Base-by-base conservation (phyloP, 2,329 filamentous ascomycete species). In the Claviceps sp. region DNA sequence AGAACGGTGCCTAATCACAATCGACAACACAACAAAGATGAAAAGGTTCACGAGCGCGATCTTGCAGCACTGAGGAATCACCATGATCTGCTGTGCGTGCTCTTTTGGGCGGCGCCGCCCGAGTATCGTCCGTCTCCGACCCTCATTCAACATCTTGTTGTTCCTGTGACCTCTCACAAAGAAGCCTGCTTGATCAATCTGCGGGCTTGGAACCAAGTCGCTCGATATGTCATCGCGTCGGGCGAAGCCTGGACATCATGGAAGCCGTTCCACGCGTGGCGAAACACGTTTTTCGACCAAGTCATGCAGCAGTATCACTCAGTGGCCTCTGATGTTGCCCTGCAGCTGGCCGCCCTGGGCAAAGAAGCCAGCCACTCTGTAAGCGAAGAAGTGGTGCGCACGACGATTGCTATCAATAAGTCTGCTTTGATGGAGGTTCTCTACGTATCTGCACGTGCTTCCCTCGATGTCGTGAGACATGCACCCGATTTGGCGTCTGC, bases 51-150 rank as follows among this genome's bases (percentile, higher is more conserved):
- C 52, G 71, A 81, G 57, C 73, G 74, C 40, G 81, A 86, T 48
- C 69, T 85, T 46, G 79, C 80, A 4, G 80, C 81, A 5, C 66
- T 86, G 44, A 71, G 81, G 53, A 86, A 86, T 55, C 82, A 86
- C 54, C 82, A 85, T 54, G 82, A 86, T 61, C 73, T 86, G 43
- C 69, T 86, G 3, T 81, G 77, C 56, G 82, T 80, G 0, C 68
- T 86, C 4, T 85, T 78, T 61, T 86, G 81, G 80, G 78, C 76
- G 5, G 73, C 78, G 1, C 81, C 81, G 8, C 61, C 70, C 1
- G 73, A 75, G 2, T 59, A 78, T 48, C 73, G 81, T 7, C 80
- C 78, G 4, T 69, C 69, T 5, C 65, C 76, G 1, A 70, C 73
- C 51, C 67, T 79, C 19, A 73, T 85, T 11, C 77, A 82, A 61